These are phyloP conservation scores for Moesziomyces sp. DNA, from an alignment of 1,284 basidiomycete genomes.

Conservation along the genomic window DNA sequence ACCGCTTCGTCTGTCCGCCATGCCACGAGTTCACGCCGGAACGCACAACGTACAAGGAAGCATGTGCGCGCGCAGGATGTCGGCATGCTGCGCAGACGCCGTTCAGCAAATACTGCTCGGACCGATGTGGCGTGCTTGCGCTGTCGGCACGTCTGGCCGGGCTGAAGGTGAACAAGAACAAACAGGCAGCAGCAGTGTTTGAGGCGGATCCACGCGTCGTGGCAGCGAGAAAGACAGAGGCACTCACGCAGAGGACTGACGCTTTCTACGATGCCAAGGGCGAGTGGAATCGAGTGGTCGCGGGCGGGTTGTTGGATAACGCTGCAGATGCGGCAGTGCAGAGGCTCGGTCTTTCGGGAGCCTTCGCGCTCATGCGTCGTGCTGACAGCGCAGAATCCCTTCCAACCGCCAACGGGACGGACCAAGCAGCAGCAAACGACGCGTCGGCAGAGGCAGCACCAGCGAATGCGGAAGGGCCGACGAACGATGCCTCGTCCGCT, in stretches of 20 bases:
- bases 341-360: slow-evolving; percentile 7
- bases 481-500: slow-evolving; percentile 9
- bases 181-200: slow-evolving; percentile 2
- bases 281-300: slow-evolving; percentile 6
- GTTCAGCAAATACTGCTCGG: slow-evolving; percentile 59
- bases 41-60: slow-evolving; percentile 52
- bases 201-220: slow-evolving; percentile 19
- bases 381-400: not conserved
- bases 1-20: slow-evolving; percentile 55
- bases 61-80: slow-evolving; percentile 43
- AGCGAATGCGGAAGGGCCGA: not conserved
- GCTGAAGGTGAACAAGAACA: slow-evolving; percentile 16
- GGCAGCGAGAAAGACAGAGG: slow-evolving; percentile 19
- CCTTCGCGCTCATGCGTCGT: slow-evolving; percentile 6
- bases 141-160: slow-evolving; percentile 24
- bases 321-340: not conserved
- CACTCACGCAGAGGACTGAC: slow-evolving; percentile 4
- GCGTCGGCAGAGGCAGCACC: not conserved
- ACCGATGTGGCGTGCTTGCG: slow-evolving; percentile 50
- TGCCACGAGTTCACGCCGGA: slow-evolving; percentile 43
- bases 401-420: not conserved
- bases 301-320: not conserved
- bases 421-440: not conserved
- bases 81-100: slow-evolving; percentile 41
- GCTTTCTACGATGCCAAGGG: not conserved